Base-by-base conservation (phyloP, 164 flowering plant genomes). In the Malania oleifera region DNA sequence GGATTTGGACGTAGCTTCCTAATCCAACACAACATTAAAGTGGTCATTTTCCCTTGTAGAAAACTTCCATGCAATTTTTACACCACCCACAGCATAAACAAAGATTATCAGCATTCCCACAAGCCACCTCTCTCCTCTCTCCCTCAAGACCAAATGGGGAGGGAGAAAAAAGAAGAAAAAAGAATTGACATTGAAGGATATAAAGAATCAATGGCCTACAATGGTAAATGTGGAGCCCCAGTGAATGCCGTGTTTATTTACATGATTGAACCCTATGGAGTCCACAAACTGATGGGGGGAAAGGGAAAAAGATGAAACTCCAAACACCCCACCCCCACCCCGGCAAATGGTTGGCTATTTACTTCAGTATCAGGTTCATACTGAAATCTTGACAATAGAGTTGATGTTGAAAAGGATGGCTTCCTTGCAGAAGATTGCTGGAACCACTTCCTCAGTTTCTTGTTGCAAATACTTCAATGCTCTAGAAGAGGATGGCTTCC, bases 141-240 rank as follows among this genome's bases (percentile, higher is more conserved):
- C n/a, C n/a, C n/a, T n/a, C n/a, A n/a, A n/a, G n/a, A n/a, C n/a
- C n/a, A n/a, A n/a, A n/a, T n/a, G n/a, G n/a, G n/a, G n/a, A n/a
- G n/a, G n/a, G n/a, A n/a, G n/a, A n/a, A n/a, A n/a, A n/a, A n/a
- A n/a, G n/a, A n/a, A n/a, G n/a, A n/a, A n/a, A n/a, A n/a, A n/a
- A n/a, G n/a, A n/a, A n/a, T n/a, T n/a, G n/a, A n/a, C n/a, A n/a
- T n/a, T n/a, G n/a, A n/a, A 35, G 18, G 54, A 47, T 31, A 65
- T 53, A 61, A 70, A 62, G 70, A 70, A 66, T 66, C 57, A 48
- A 60, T 66, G 35, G 50, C 56, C 70, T 64, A 60, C 12, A 54
- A 54, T 41, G 35, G 65, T 61, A 66, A 47, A 34, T 31, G 38
- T 51, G 70, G 61, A 62, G 67, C 67, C 54, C 67, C 44, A 7